Evolutionary conservation across 108 stramenopile species (phyloP), one percentile per base, ranked within the genome.

Genomic region (Epipyxis sp.): DNA sequence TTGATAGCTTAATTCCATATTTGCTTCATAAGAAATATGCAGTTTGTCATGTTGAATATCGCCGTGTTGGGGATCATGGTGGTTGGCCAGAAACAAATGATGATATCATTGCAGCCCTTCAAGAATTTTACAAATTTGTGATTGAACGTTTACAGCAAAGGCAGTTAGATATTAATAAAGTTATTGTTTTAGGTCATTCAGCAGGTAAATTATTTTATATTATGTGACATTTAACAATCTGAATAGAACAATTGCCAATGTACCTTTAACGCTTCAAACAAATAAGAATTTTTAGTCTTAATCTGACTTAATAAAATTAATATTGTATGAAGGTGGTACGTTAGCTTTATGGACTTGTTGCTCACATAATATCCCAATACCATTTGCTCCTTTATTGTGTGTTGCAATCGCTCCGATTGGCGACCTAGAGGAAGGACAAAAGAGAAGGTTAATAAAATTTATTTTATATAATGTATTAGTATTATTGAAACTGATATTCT

Each of bases 331-430:
- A 20, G 16, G 61, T 13, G 34, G 61, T 6, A 35, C 61, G 61
- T 37, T 29, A 65, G 46, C 46, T 20, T 20, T 50, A 13, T 50
- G 46, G 74, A 1, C 1, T 6, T 76, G 43, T 1, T 45, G 1
- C 1, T 1, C 1, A 57, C 40, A 6, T 1, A 50, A 1, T 6
- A 45, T 27, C 35, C 40, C 6, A 3, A 1, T 29, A 35, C 74
- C 34, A 13, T 37, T 37, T 34, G 74, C 74, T 29, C 69, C 69
- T 30, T 1, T 1, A 30, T 13, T 76, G 2, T 45, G 27, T 29
- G 74, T 76, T 30, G n/a, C 43, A 34, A 76, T 76, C 2, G 74
- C 74, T 1, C 74, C 74, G 27, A 57, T 76, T 54, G 74, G 46
- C 1, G 40, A 76, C 50, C 43, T 76, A 1, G 40, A 54, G 3